phyloP scores from a whole-genome alignment of 352 stramenopile genomes.

The Pythium grandisporangium region DNA sequence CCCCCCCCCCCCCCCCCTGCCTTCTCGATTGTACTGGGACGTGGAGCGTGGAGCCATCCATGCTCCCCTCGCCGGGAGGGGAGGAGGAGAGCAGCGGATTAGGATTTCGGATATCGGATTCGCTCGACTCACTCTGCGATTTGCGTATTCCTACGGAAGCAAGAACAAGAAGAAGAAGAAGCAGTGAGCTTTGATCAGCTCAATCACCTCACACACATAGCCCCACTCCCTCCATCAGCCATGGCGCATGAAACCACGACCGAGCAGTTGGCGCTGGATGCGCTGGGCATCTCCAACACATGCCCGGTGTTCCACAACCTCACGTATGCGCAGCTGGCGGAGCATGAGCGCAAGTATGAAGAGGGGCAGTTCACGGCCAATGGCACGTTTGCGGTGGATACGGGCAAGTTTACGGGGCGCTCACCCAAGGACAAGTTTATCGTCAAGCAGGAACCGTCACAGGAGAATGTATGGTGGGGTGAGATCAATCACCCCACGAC shows the following conservation, averaged over 20 bases:
- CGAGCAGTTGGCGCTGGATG: slow-evolving; percentile 23
- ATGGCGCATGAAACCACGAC: slow-evolving; percentile 62
- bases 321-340: slow-evolving; percentile 31
- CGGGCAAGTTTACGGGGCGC: slow-evolving; percentile 51
- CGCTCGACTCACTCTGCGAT: no score
- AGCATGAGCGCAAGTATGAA: slow-evolving; percentile 36
- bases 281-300: slow-evolving; percentile 30
- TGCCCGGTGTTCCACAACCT: slow-evolving; percentile 44
- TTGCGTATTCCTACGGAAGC: no score
- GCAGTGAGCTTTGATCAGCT: slow-evolving; percentile 21
- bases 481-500: slow-evolving; percentile 49
- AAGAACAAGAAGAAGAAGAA: neutral
- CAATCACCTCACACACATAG: slow-evolving; percentile 4
- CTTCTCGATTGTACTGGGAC: no score
- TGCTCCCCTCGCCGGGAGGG: no score
- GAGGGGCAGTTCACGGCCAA: slow-evolving; percentile 47
- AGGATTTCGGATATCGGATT: no score
- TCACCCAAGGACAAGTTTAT: slow-evolving; percentile 61
- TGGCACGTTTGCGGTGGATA: slow-evolving; percentile 53
- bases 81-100: no score
- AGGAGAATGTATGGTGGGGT: slow-evolving; percentile 43
- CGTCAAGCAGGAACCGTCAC: slow-evolving; percentile 35
- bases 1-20: no score
- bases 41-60: no score
- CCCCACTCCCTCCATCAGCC: slow-evolving; percentile 7